Evolutionary conservation across 805 yeast species (phyloP), one percentile per base, ranked within the genome.

Genomic region (Suhomyces xylopsoci): DNA sequence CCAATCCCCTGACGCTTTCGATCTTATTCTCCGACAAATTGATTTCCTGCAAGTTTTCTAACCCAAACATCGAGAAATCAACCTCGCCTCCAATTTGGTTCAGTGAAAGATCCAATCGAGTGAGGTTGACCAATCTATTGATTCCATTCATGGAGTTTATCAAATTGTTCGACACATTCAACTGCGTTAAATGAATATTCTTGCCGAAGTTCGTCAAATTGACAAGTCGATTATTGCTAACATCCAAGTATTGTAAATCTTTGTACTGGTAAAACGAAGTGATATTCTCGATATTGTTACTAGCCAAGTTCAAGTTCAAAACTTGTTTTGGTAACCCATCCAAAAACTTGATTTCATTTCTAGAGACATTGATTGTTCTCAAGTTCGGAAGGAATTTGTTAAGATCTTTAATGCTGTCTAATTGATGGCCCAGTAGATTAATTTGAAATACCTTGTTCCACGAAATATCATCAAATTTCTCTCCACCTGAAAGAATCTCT

Each of bases 321-420:
- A 77, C 57, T 1, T 59, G 53, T 7, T 53, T 52, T 0, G 84
- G 83, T 20, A 81, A 60, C 0, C 85, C 85, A 25, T 76, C 77
- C 8, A 76, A 59, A 57, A 68, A 80, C 19, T 67, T 63, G 10
- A 81, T 62, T 7, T 60, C 55, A 64, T 81, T 81, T n/a, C 65
- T 51, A 0, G 80, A 70, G 8, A 80, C 69, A 60, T 79, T 70
- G 2, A 79, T 51, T 22, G 58, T 60, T 53, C 64, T 59, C 40
- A 80, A 60, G 44, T 72, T 68, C 0, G 85, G 86, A 28, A 79
- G 67, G 50, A 80, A 75, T 40, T 61, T 61, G 30, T 74, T 65
- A 30, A 81, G 67, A 51, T 75, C 81, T 46, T 75, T 74, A 25
- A 81, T 60, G 45, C 73, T 77, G 7, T 71, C 71, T 19, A 81